A percentile compares a stretch with the other conserved stretches of the same genome.
Evolutionary conservation across 139 green algal genomes (phyloP).

Genomic region (Micromonas pusilla): DNA sequence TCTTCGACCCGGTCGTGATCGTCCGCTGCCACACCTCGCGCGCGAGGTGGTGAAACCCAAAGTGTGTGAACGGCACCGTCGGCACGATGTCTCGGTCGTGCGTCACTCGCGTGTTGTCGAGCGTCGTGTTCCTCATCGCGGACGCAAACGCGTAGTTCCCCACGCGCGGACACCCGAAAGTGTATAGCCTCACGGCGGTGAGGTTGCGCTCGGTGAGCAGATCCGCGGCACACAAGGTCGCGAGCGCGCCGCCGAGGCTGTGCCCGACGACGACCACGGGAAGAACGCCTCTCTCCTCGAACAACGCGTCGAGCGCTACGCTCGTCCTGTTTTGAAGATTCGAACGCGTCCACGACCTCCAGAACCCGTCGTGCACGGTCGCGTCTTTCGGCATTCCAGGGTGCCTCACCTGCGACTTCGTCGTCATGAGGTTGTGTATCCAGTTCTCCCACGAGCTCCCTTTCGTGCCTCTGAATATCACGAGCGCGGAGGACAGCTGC

Average conservation of each 20-base stretch:
- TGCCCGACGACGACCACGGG: constrained; percentile 47
- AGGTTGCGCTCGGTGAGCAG: background rate
- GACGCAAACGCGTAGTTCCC: constrained; percentile 66
- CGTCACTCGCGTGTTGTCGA: constrained; percentile 67
- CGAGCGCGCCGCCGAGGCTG: constrained; percentile 54
- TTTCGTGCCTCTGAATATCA: background rate
- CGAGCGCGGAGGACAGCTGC: background rate
- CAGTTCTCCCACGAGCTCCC: background rate
- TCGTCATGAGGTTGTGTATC: background rate
- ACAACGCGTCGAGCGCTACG: background rate
- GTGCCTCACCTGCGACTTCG: background rate
- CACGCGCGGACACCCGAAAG: constrained; percentile 74
- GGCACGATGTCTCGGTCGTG: constrained; percentile 87
- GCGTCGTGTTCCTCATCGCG: constrained; percentile 43
- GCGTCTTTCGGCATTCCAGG: background rate
- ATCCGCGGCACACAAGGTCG: constrained; percentile 18
- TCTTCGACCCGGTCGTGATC: background rate
- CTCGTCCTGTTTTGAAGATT: background rate
- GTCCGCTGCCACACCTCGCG: constrained; percentile 43
- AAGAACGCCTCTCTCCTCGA: background rate
- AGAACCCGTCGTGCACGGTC: background rate
- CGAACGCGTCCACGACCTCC: background rate
- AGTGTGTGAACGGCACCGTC: constrained; percentile 44
- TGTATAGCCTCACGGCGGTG: constrained; percentile 50
- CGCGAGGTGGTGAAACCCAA: constrained; percentile 55